Evolutionary conservation across 1,139 yeast species (phyloP), one percentile per base, ranked within the genome.

Genomic region (Kurtzmaniella quercitrusa): DNA sequence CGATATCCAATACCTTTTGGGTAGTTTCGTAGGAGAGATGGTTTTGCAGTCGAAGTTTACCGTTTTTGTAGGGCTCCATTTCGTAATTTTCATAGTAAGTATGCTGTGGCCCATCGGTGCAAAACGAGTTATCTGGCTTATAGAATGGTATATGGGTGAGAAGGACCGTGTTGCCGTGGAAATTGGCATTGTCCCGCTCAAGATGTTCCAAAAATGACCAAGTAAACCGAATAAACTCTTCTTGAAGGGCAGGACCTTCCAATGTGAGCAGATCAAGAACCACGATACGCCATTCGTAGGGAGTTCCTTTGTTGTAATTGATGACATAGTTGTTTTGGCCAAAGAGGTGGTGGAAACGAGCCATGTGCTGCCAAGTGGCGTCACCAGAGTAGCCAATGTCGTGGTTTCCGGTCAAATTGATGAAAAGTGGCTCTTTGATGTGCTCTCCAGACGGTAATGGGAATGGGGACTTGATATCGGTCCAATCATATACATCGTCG

Each of bases 341-440:
- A 64, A 86, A 91, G 27, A 84, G 67, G 24, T 68, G 66, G 44
- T 74, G 76, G 66, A 81, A 94, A 49, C 98, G 72, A 1, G 88
- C 79, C 81, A 90, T 79, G 55, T 95, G 95, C 57, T 88, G 96
- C 72, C 84, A 81, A 0, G 96, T 89, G 40, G 95, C 89, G 64
- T 94, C 98, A 0, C 98, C 98, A 44, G 89, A 81, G 59, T 93
- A 93, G 0, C 98, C 98, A 46, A 93, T 82, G 60, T 93, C 98
- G 60, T 93, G 98, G 59, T 93, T 94, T 1, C 98, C 98, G 0
- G 96, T 84, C 37, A 93, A 70, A 58, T 93, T 91, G 47, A 89
- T 75, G 56, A 90, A 79, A 39, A 84, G 65, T 1, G 89, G 86
- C 46, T 63, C 61, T n/a, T 23, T 17, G 11, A 43, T 15, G 33